A percentile compares a stretch with the other conserved stretches of the same genome.
Conservation (phyloP, 164 flowering plant species). For the Taxillus chinensis region DNA sequence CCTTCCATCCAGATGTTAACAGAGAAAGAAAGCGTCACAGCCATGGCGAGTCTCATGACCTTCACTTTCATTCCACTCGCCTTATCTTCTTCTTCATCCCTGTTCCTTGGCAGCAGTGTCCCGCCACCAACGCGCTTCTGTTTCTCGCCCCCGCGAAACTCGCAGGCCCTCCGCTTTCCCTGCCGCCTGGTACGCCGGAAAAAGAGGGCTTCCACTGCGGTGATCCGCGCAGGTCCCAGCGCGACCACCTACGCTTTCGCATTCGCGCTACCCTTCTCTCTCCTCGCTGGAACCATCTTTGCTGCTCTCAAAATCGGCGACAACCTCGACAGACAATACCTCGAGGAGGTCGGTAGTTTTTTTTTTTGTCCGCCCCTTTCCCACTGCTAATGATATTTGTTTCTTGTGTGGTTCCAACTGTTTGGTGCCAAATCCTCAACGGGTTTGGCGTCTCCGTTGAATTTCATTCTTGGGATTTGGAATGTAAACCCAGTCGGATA, state of each 20-base stretch:
- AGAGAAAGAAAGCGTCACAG: neutral
- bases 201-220: constrained; percentile 18
- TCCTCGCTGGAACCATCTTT: constrained; percentile 56
- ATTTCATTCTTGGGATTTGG: no score
- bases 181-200: constrained; percentile 8
- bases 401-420: neutral
- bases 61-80: constrained; percentile 7
- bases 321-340: constrained; percentile 64
- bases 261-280: constrained; percentile 62
- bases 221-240: constrained; percentile 42
- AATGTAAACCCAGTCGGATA: no score
- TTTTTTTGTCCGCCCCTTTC: neutral
- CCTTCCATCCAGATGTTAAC: no score
- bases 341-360: constrained; percentile 53
- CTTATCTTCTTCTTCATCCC: neutral
- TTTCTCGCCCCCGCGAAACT: neutral
- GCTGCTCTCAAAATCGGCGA: constrained; percentile 60
- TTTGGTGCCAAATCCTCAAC: neutral
- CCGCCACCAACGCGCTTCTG: neutral
- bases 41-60: constrained; percentile 17
- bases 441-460: no score
- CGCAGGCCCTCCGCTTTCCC: constrained; percentile 7
- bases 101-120: neutral
- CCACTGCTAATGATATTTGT: neutral
- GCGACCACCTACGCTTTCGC: constrained; percentile 48